Percentiles rank a stretch among this genome's conserved stretches.
These are phyloP conservation scores for Phyllosticta citrichinensis DNA, from an alignment of 2,329 filamentous ascomycete genomes.

Conservation along the genomic window DNA sequence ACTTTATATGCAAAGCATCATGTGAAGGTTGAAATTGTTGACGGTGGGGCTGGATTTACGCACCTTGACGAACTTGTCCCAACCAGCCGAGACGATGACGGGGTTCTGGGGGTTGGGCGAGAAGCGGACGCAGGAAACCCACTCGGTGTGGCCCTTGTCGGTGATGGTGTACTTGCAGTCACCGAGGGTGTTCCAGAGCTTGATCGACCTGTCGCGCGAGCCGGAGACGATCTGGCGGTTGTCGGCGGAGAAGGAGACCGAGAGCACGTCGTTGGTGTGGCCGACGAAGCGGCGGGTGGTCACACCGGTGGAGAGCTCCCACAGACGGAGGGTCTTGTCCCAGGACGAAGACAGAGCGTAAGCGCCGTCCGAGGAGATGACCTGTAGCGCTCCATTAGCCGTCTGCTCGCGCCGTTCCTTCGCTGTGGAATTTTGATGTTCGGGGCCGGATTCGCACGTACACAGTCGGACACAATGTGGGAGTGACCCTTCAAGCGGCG, in stretches of 20 bases:
- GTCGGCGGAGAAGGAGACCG: conserved; percentile 99
- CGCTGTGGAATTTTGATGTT: conserved; percentile 9
- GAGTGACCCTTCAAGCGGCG: conserved; percentile 97
- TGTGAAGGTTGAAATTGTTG: conserved; percentile 37
- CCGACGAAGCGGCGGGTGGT: conserved; percentile 98
- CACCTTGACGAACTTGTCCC: conserved; percentile 99
- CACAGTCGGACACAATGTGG: conserved; percentile 99
- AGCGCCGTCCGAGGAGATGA: conserved; percentile 98
- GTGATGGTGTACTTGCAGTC: conserved; percentile 99
- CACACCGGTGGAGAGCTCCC: conserved; percentile 94
- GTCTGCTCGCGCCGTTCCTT: conserved; percentile 28
- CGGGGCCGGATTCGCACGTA: conserved; percentile 45
- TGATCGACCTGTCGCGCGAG: conserved; percentile 96
- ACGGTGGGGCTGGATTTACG: conserved; percentile 31
- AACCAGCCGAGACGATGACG: conserved; percentile 95
- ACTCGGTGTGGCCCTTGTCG: conserved; percentile 99
- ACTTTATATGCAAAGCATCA: conserved; percentile 94
- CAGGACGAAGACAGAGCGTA: conserved; percentile 98
- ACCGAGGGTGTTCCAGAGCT: conserved; percentile 99
- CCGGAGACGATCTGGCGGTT: conserved; percentile 99
- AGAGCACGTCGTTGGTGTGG: conserved; percentile 99
- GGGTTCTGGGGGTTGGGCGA: conserved; percentile 99
- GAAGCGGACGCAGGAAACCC: conserved; percentile 99
- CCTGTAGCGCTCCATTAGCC: conserved; percentile 43
- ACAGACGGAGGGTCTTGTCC: conserved; percentile 99